Evolutionary conservation across 257 asterid species (phyloP).

Genomic region (Apocynum venetum): DNA sequence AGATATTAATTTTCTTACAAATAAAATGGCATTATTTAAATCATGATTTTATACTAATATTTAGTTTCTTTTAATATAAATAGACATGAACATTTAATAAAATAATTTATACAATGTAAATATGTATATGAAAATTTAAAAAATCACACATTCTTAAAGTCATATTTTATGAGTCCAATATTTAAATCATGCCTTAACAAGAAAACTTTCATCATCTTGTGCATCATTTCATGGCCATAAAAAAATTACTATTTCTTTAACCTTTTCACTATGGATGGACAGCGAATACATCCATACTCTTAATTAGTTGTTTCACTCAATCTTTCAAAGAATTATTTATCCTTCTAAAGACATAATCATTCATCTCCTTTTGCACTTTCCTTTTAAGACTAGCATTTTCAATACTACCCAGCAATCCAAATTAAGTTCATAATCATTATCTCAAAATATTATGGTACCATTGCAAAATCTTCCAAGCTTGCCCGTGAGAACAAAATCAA

Average conservation of each 20-base stretch:
- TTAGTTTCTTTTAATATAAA: no score
- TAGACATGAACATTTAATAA: no score
- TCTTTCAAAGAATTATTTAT: not conserved
- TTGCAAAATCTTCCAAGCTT: not conserved
- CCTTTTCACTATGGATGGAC: no score
- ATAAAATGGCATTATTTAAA: no score
- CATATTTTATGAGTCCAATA: no score
- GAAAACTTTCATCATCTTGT: not conserved
- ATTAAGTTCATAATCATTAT: not conserved
- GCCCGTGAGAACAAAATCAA: not conserved
- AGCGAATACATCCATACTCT: not conserved
- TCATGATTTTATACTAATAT: no score
- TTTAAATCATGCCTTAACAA: not conserved
- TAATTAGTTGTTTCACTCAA: not conserved
- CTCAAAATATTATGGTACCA: not conserved
- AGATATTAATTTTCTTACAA: no score
- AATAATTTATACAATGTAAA: no score
- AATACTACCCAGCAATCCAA: not conserved
- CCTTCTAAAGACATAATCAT: not conserved
- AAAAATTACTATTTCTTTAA: no score
- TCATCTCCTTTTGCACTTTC: not conserved
- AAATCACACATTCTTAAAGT: no score
- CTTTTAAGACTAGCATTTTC: not conserved
- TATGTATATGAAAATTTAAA: no score
- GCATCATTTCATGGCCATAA: no score